Percentiles rank a stretch among this genome's conserved stretches.
These are phyloP conservation scores for Microcyclosporella mali DNA, from an alignment of 2,329 filamentous ascomycete genomes.

Conservation along the genomic window DNA sequence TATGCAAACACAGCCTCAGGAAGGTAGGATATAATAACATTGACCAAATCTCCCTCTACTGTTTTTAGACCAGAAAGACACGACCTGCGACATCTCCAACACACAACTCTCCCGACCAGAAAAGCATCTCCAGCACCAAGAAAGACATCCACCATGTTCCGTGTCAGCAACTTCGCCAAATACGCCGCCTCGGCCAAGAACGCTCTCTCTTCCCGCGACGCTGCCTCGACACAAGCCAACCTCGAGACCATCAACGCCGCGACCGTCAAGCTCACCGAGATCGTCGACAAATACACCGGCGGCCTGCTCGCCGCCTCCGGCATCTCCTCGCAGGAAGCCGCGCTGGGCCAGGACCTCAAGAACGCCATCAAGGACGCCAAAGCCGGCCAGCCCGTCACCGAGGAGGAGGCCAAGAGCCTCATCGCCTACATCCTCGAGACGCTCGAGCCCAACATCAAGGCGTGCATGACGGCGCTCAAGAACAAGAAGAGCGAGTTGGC, in stretches of 20 bases:
- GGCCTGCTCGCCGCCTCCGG: constrained; percentile 19
- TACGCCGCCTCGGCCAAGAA: constrained; percentile 17
- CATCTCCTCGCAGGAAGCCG: constrained; percentile 20
- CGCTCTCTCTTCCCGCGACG: constrained; percentile 14
- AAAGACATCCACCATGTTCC: constrained; percentile 12
- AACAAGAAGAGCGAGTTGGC: constrained; percentile 16
- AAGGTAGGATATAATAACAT: no score
- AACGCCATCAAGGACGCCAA: constrained; percentile 18
- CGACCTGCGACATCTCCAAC: background rate
- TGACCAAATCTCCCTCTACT: no score
- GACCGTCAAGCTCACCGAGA: constrained; percentile 13
- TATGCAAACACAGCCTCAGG: no score
- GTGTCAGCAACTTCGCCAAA: constrained; percentile 18
- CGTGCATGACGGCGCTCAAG: constrained; percentile 14
- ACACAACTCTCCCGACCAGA: no score
- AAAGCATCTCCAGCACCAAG: background rate
- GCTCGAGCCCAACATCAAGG: constrained; percentile 15
- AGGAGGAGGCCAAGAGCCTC: constrained; percentile 13
- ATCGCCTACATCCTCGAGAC: constrained; percentile 15
- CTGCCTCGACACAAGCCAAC: constrained; percentile 15
- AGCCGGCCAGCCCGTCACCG: constrained; percentile 12
- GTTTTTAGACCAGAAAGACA: background rate
- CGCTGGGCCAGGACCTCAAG: constrained; percentile 16
- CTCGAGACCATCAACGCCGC: constrained; percentile 18
- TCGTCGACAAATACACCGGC: constrained; percentile 12